A percentile compares a stretch with the other conserved stretches of the same genome.
phyloP scores from a whole-genome alignment of 768 basidiomycete species.

The Ramaria sp. region DNA sequence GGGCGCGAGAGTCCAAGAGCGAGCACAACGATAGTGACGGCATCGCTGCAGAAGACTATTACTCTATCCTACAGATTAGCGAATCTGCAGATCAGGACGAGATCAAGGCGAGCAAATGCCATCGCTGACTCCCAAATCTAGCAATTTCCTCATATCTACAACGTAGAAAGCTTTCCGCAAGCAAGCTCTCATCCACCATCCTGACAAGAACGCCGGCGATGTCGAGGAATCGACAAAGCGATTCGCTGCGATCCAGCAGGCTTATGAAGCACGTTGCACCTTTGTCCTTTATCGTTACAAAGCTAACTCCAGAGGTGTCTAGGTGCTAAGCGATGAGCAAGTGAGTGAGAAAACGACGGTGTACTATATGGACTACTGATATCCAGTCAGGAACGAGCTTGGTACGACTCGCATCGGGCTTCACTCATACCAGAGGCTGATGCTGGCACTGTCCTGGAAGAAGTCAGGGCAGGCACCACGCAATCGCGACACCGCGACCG shows the following conservation, averaged over 20 bases:
- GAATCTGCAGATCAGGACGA: conserved; percentile 80
- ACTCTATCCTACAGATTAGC: conserved; percentile 67
- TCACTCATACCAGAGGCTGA: conserved; percentile 74
- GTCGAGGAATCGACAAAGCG: conserved; percentile 77
- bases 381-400: conserved; percentile 81
- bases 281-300: background rate
- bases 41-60: conserved; percentile 48
- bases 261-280: conserved; percentile 67
- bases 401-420: conserved; percentile 91
- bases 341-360: conserved; percentile 31
- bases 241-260: conserved; percentile 85
- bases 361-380: conserved; percentile 10
- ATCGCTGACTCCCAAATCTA: background rate
- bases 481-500: conserved; percentile 48
- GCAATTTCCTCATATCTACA: conserved; percentile 8
- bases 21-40: conserved; percentile 18
- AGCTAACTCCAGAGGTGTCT: background rate
- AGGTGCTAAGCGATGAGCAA: conserved; percentile 94
- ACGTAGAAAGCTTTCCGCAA: conserved; percentile 69
- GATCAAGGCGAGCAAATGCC: conserved; percentile 55
- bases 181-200: conserved; percentile 77
- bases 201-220: conserved; percentile 80
- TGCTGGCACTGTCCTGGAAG: conserved; percentile 74
- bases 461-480: conserved; percentile 60
- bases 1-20: conserved; percentile 53